Evolutionary conservation across 2,329 filamentous ascomycete genomes (phyloP).

Genomic region (Trichoderma sp.): DNA sequence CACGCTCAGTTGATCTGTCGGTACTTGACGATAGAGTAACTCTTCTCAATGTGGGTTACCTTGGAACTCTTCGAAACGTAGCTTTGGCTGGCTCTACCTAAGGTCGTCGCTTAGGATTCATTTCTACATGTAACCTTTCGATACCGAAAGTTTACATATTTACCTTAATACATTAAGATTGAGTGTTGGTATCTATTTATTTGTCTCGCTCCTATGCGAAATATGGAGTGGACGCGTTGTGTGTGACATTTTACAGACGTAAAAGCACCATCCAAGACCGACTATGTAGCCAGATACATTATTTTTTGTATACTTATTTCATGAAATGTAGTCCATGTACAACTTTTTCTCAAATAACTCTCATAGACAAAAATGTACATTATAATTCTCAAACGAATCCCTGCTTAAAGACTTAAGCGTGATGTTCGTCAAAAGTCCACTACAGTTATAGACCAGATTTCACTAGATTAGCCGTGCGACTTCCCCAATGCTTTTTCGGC

Average conservation of each 20-base stretch:
- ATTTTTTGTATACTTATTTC: neutral
- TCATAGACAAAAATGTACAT: neutral
- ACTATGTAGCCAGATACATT: neutral
- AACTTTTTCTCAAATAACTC: neutral
- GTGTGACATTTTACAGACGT: neutral
- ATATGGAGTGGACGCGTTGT: fast-evolving
- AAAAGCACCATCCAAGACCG: neutral
- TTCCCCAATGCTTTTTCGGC: neutral
- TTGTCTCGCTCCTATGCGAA: neutral
- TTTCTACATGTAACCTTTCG: neutral
- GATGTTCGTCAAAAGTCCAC: neutral
- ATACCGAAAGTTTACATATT: neutral
- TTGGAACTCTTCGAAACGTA: neutral
- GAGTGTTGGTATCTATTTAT: neutral
- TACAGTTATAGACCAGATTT: neutral
- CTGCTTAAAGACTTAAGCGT: neutral
- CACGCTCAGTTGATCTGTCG: neutral
- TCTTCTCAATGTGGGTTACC: neutral
- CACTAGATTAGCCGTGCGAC: neutral
- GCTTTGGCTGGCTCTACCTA: neutral
- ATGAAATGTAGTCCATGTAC: neutral
- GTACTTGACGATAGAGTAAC: neutral
- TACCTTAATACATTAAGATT: neutral
- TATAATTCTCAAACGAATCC: neutral
- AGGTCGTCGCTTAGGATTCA: neutral